These are phyloP conservation scores for Trichoderma aggressivum DNA, from an alignment of 2,329 filamentous ascomycete species.

Conservation along the genomic window DNA sequence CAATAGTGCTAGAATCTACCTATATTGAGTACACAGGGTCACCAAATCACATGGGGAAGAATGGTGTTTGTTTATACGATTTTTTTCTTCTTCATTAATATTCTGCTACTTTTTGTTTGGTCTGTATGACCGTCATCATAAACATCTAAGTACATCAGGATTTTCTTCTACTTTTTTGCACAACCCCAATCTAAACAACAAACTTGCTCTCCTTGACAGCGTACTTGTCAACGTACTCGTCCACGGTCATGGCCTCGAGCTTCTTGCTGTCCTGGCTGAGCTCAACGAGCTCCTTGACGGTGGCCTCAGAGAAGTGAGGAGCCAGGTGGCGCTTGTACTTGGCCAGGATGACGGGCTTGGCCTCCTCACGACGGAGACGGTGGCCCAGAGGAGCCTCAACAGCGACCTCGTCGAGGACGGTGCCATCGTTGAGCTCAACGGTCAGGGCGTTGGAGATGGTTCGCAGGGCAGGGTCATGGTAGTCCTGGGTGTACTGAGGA, in stretches of 20 bases:
- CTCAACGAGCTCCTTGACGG: slow-evolving; percentile 78
- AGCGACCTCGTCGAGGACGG: slow-evolving; percentile 81
- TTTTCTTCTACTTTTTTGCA: not conserved
- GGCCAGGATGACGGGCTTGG: slow-evolving; percentile 91
- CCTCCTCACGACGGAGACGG: slow-evolving; percentile 85
- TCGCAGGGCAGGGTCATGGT: slow-evolving; percentile 89
- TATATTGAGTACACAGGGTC: not conserved
- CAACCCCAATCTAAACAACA: slow-evolving; percentile 19
- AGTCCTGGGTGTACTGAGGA: slow-evolving; percentile 88
- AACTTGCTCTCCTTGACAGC: slow-evolving; percentile 62
- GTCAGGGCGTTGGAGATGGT: slow-evolving; percentile 97
- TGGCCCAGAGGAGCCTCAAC: slow-evolving; percentile 95
- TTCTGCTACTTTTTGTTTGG: not conserved
- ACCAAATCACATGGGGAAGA: not conserved
- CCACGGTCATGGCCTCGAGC: slow-evolving; percentile 77
- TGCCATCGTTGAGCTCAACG: slow-evolving; percentile 92
- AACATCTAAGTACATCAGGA: not conserved
- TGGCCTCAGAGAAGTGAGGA: slow-evolving; percentile 73
- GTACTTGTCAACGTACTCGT: slow-evolving; percentile 90
- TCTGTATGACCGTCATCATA: not conserved
- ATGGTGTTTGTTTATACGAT: not conserved
- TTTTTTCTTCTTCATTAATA: not conserved
- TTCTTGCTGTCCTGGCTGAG: slow-evolving; percentile 71
- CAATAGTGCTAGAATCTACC: not conserved
- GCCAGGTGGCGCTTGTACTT: slow-evolving; percentile 93